phyloP scores from a whole-genome alignment of 176 grass and related monocot genomes.

The Luzula sylvatica region DNA sequence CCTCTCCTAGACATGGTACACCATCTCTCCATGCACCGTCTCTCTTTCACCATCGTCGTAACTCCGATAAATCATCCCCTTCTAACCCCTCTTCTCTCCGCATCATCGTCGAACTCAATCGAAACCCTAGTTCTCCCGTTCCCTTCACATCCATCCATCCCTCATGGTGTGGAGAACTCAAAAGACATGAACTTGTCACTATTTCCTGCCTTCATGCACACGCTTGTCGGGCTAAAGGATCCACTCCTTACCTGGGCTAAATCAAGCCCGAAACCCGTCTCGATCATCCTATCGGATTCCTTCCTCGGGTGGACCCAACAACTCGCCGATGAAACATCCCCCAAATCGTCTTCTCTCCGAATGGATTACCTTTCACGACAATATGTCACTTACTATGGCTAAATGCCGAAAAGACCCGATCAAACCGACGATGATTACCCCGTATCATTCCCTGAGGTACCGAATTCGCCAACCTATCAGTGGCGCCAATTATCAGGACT shows the following conservation, averaged over 20 bases:
- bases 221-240: slow-evolving; percentile 7
- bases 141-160: slow-evolving; percentile 31
- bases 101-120: slow-evolving; percentile 28
- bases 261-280: slow-evolving; percentile 13
- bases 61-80: slow-evolving; percentile 32
- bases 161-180: slow-evolving; percentile 35
- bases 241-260: slow-evolving; percentile 21
- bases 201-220: slow-evolving; percentile 8
- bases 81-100: slow-evolving; percentile 46
- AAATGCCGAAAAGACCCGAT: slow-evolving; percentile 4
- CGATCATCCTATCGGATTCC: slow-evolving; percentile 39
- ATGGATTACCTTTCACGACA: slow-evolving; percentile 26
- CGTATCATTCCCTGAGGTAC: slow-evolving; percentile 24
- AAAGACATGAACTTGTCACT: slow-evolving; percentile 22
- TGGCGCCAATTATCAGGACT: slow-evolving; percentile 39
- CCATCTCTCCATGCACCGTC: slow-evolving; percentile 27
- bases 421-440: slow-evolving; percentile 5
- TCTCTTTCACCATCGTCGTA: slow-evolving; percentile 44
- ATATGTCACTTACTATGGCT: slow-evolving; percentile 33
- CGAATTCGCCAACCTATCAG: slow-evolving; percentile 19
- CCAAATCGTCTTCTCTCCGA: slow-evolving; percentile 38
- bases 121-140: slow-evolving; percentile 44
- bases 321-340: slow-evolving; percentile 31
- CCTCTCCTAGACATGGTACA: slow-evolving; percentile 42
- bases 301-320: slow-evolving; percentile 61